Percentiles rank a stretch among this genome's conserved stretches.
Conservation (phyloP, 208 protist genomes). For the Kentomonas sorsogonicus region DNA sequence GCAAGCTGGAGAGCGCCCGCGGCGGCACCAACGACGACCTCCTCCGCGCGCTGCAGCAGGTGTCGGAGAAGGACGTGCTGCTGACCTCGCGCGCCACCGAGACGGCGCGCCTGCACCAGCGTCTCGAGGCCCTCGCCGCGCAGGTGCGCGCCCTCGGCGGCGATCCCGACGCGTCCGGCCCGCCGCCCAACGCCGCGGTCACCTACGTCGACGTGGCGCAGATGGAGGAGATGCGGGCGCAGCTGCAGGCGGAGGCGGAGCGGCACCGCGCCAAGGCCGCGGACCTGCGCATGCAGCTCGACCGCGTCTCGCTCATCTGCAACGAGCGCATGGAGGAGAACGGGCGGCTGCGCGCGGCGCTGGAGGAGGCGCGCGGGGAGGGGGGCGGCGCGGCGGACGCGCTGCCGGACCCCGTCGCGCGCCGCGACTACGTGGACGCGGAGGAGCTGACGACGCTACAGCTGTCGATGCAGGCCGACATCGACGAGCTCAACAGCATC, state of each 20-base stretch:
- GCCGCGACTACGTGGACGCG: conserved; percentile 48
- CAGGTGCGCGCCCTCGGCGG: conserved; percentile 57
- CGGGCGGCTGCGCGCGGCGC: conserved; percentile 30
- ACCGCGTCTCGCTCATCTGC: conserved; percentile 49
- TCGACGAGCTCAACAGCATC: conserved; percentile 59
- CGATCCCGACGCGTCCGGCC: conserved; percentile 15
- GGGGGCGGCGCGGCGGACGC: conserved; percentile 37
- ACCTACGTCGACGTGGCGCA: conserved; percentile 79
- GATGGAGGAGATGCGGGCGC: conserved; percentile 73
- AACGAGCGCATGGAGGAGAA: conserved; percentile 53
- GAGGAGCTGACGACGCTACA: conserved; percentile 68
- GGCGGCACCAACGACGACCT: conserved; percentile 79
- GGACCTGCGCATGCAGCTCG: conserved; percentile 68
- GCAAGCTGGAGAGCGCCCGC: conserved; percentile 67
- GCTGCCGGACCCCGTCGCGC: conserved; percentile 28
- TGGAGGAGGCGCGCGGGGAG: conserved; percentile 34
- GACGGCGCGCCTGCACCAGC: conserved; percentile 65
- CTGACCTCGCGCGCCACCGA: conserved; percentile 78
- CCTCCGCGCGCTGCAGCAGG: conserved; percentile 47
- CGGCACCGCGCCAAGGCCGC: conserved; percentile 57
- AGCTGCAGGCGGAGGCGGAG: conserved; percentile 50
- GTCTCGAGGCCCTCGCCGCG: conserved; percentile 54
- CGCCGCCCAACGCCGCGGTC: conserved; percentile 40
- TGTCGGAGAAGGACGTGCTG: conserved; percentile 76
- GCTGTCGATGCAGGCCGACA: conserved; percentile 66